These are phyloP conservation scores for Pythium coloratum DNA, from an alignment of 352 stramenopile species.

Conservation along the genomic window DNA sequence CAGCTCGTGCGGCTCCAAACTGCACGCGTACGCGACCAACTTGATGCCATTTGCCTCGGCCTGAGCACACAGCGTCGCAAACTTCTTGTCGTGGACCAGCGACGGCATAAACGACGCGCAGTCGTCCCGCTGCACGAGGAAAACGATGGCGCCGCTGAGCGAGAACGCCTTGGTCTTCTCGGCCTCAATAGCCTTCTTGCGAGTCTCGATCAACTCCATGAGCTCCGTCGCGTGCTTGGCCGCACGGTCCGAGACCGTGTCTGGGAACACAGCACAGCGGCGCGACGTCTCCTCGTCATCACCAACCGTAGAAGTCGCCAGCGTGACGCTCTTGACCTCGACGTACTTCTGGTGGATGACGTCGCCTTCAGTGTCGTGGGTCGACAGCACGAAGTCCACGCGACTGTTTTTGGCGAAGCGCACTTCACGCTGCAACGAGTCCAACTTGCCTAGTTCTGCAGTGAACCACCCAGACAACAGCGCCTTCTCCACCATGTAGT, in stretches of 20 bases:
- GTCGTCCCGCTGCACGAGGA: conserved; percentile 80
- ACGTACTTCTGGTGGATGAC: conserved; percentile 66
- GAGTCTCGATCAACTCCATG: conserved; percentile 49
- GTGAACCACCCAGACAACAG: conserved; percentile 60
- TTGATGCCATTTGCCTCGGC: conserved; percentile 54
- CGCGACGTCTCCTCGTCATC: conserved; percentile 5
- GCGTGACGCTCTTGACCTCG: conserved; percentile 85
- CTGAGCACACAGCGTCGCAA: conserved; percentile 55
- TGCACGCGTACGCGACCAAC: conserved; percentile 59
- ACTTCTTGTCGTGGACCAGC: conserved; percentile 59
- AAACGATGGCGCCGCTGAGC: conserved; percentile 61
- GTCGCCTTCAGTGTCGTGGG: conserved; percentile 29
- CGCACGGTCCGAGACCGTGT: conserved; percentile 72
- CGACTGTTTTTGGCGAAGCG: conserved; percentile 81
- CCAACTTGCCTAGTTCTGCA: conserved; percentile 50
- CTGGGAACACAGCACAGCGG: conserved; percentile 70
- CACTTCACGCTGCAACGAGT: conserved; percentile 65
- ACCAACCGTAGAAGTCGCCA: conserved; percentile 25
- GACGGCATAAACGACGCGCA: conserved; percentile 71
- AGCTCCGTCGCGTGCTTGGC: conserved; percentile 79
- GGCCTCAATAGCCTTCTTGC: conserved; percentile 17
- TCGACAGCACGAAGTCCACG: conserved; percentile 80
- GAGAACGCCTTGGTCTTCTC: conserved; percentile 18
- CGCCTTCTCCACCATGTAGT: conserved; percentile 77
- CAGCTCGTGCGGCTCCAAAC: conserved; percentile 48